phyloP scores from a whole-genome alignment of 2,329 filamentous ascomycete genomes.

The Cladosporium sp. region DNA sequence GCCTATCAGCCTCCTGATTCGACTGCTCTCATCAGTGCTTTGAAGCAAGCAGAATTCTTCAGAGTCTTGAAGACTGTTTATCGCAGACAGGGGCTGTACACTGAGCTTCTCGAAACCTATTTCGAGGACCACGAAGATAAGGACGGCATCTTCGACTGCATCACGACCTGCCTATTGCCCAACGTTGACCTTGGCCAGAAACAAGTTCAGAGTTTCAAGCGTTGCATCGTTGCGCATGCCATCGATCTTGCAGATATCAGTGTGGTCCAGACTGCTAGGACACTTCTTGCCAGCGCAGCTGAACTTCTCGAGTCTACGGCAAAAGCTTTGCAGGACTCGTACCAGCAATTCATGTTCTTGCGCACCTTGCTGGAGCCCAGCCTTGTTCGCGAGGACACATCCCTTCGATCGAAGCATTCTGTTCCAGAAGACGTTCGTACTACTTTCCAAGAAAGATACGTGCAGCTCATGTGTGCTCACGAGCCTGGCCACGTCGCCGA shows the following conservation, averaged over 20 bases:
- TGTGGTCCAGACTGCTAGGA: constrained; percentile 64
- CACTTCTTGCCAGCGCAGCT: constrained; percentile 62
- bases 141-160: constrained; percentile 74
- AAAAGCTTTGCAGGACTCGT: constrained; percentile 60
- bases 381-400: constrained; percentile 35
- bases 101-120: constrained; percentile 75
- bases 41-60: constrained; percentile 80
- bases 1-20: constrained; percentile 89
- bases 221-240: constrained; percentile 67
- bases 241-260: constrained; percentile 68
- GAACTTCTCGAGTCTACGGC: constrained; percentile 69
- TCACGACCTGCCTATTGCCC: constrained; percentile 71
- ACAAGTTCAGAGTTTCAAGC: constrained; percentile 71
- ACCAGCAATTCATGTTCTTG: constrained; percentile 75
- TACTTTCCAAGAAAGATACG: constrained; percentile 77
- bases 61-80: constrained; percentile 90
- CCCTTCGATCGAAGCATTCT: constrained; percentile 26
- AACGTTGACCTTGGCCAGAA: constrained; percentile 65
- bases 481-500: constrained; percentile 80
- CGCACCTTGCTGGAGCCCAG: constrained; percentile 70
- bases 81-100: constrained; percentile 75
- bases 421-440: constrained; percentile 31
- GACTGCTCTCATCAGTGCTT: constrained; percentile 71
- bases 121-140: constrained; percentile 82
- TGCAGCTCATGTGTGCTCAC: constrained; percentile 87